A percentile compares a stretch with the other conserved stretches of the same genome.
phyloP scores from a whole-genome alignment of 2,329 filamentous ascomycete genomes.

The Colletotrichum brevisporum region DNA sequence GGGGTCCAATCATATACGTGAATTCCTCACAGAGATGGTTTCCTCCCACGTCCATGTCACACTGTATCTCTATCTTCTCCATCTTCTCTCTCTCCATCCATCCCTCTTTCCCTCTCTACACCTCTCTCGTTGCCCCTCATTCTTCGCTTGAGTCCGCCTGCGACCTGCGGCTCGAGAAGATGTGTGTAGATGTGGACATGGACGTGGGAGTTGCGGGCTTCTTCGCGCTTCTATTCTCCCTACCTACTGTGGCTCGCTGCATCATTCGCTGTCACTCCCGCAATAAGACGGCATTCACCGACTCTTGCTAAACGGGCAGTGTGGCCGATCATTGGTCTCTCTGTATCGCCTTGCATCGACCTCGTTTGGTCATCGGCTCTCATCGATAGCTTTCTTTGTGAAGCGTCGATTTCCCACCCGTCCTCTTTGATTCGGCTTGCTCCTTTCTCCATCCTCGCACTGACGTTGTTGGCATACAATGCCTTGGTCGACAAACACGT shows the following conservation, averaged over 20 bases:
- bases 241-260: conserved; percentile 21
- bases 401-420: not conserved
- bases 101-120: too few species aligned
- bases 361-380: conserved; percentile 3
- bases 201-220: not conserved
- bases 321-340: not conserved
- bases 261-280: conserved; percentile 25
- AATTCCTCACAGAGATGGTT: not conserved
- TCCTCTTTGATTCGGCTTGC: not conserved
- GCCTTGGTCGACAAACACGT: conserved; percentile 27
- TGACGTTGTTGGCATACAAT: conserved; percentile 17
- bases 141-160: not conserved
- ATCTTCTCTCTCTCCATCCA: not conserved
- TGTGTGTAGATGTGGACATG: too few species aligned
- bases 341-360: not conserved
- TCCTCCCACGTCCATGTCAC: not conserved
- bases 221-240: not conserved
- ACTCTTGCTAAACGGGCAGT: not conserved
- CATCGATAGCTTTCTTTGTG: not conserved
- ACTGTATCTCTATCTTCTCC: not conserved
- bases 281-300: conserved; percentile 8
- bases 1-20: not conserved
- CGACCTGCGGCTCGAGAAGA: not conserved
- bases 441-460: not conserved
- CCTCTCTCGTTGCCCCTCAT: not conserved